Evolutionary conservation across 208 protist genomes (phyloP).

Genomic region (Strigomonas culicis): DNA sequence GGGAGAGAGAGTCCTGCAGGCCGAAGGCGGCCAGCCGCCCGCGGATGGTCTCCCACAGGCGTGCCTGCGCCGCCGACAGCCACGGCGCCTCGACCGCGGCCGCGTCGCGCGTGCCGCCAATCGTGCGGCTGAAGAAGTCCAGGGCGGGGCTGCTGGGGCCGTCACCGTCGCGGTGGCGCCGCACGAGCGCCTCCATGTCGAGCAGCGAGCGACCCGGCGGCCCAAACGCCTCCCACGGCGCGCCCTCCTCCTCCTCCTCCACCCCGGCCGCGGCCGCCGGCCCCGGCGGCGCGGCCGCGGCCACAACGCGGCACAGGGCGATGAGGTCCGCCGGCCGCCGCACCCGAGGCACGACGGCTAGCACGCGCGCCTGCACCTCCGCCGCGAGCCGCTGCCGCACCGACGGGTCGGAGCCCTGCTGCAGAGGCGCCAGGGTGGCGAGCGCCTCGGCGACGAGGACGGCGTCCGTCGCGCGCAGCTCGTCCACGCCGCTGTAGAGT

Average conservation of each 20-base stretch:
- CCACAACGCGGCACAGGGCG: conserved; percentile 32
- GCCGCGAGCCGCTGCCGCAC: conserved; percentile 23
- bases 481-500: conserved; percentile 25
- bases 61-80: background rate
- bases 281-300: conserved; percentile 22
- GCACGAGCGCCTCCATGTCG: no score
- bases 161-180: no score
- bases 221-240: no score
- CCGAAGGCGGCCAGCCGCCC: conserved; percentile 26
- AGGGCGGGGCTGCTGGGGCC: no score
- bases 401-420: conserved; percentile 3
- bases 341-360: conserved; percentile 34
- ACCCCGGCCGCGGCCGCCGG: background rate
- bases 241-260: no score
- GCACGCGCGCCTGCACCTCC: conserved; percentile 37
- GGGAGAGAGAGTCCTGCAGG: conserved; percentile 44
- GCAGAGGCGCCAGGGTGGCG: conserved; percentile 33
- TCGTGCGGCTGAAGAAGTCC: no score
- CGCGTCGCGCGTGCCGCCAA: conserved; percentile 34
- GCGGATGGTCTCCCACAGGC: background rate
- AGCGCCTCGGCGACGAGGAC: conserved; percentile 58
- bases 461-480: conserved; percentile 37
- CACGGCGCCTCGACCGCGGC: conserved; percentile 24
- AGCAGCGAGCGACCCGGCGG: no score
- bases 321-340: conserved; percentile 50